Conservation (phyloP, 1,139 yeast species). For the Sugiyamaella castrensis region DNA sequence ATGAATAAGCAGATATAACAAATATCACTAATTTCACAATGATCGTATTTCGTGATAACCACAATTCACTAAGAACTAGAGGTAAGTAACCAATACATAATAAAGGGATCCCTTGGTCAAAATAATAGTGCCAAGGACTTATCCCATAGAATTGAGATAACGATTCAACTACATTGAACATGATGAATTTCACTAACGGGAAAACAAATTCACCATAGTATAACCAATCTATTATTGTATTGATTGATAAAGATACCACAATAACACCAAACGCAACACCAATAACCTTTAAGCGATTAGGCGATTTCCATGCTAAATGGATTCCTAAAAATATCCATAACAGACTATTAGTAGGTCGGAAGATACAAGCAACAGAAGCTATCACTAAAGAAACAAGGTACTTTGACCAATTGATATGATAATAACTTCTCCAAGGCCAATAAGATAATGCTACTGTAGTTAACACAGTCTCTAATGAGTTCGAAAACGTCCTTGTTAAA, state of each 20-base stretch:
- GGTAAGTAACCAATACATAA: slow-evolving; percentile 68
- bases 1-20: slow-evolving; percentile 56
- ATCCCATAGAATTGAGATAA: slow-evolving; percentile 82
- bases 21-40: slow-evolving; percentile 38
- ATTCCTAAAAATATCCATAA: slow-evolving; percentile 68
- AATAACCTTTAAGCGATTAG: slow-evolving; percentile 20
- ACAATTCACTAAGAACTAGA: slow-evolving; percentile 47
- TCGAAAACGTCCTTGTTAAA: slow-evolving; percentile 80
- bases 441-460: slow-evolving; percentile 65
- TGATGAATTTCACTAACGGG: slow-evolving; percentile 67
- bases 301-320: slow-evolving; percentile 29
- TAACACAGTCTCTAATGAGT: slow-evolving; percentile 71
- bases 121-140: slow-evolving; percentile 82
- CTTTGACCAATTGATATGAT: slow-evolving; percentile 13
- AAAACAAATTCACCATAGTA: slow-evolving; percentile 59
- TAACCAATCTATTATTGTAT: slow-evolving; percentile 50
- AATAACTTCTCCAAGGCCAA: slow-evolving; percentile 61
- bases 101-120: slow-evolving; percentile 78
- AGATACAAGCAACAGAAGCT: slow-evolving; percentile 41
- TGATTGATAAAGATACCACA: slow-evolving; percentile 37
- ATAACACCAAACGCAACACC: slow-evolving; percentile 31
- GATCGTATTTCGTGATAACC: slow-evolving; percentile 27
- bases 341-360: slow-evolving; percentile 80
- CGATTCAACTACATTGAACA: slow-evolving; percentile 71
- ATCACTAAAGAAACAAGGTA: slow-evolving; percentile 26